Percentiles rank a stretch among this genome's conserved stretches.
These are phyloP conservation scores for Akanthomyces uredinophilus DNA, from an alignment of 2,329 filamentous ascomycete genomes.

Conservation along the genomic window DNA sequence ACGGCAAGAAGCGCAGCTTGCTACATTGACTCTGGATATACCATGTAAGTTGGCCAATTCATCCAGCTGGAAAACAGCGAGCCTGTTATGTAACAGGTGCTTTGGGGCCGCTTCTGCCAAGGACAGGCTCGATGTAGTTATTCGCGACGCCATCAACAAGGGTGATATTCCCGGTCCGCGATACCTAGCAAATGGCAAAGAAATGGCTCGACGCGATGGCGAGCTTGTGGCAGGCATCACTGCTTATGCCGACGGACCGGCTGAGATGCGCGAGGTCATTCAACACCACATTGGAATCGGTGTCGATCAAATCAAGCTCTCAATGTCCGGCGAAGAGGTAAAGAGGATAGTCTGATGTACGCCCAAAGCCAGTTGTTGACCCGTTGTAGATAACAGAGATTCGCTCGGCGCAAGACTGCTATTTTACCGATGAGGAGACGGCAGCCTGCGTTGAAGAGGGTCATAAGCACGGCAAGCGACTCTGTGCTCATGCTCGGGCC, in stretches of 20 bases:
- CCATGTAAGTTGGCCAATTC: slow-evolving; percentile 29
- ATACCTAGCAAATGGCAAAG: slow-evolving; percentile 43
- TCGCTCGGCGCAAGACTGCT: slow-evolving; percentile 38
- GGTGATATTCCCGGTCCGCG: slow-evolving; percentile 43
- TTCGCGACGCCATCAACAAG: slow-evolving; percentile 44
- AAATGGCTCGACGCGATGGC: slow-evolving; percentile 41
- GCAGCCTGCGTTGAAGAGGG: slow-evolving; percentile 43
- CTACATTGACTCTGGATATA: slow-evolving; percentile 45
- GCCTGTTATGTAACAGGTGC: slow-evolving; percentile 23
- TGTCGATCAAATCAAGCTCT: slow-evolving; percentile 40
- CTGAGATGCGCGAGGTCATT: slow-evolving; percentile 36
- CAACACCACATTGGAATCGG: slow-evolving; percentile 31
- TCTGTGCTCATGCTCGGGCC: slow-evolving; percentile 42
- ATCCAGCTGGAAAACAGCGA: neutral
- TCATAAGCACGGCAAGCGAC: slow-evolving; percentile 31
- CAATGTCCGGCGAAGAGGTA: slow-evolving; percentile 32
- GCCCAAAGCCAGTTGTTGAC: neutral
- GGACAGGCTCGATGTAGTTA: slow-evolving; percentile 39
- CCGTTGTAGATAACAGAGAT: slow-evolving; percentile 18
- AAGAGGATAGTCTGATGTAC: neutral
- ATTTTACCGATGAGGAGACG: slow-evolving; percentile 41
- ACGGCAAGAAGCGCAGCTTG: slow-evolving; percentile 38
- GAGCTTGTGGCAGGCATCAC: slow-evolving; percentile 36
- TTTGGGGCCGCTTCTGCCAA: slow-evolving; percentile 44
- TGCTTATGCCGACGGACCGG: slow-evolving; percentile 31